These are phyloP conservation scores for Cyberlindnera misumaiensis DNA, from an alignment of 805 yeast species.

Conservation along the genomic window DNA sequence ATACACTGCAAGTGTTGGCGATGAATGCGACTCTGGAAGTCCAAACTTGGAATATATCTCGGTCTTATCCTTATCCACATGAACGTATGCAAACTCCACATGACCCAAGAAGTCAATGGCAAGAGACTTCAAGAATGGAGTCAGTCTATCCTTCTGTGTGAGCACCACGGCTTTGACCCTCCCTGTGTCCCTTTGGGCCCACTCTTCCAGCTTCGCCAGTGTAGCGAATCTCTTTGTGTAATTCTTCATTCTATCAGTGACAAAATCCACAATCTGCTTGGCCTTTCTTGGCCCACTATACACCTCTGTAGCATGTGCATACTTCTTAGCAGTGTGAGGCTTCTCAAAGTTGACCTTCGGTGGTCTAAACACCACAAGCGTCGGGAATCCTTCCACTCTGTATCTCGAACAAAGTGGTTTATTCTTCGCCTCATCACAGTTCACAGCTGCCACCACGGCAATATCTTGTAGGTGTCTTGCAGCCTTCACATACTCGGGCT, in stretches of 20 bases:
- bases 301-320: slow-evolving; percentile 44
- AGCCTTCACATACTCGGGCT: slow-evolving; percentile 56
- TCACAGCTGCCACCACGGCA: slow-evolving; percentile 70
- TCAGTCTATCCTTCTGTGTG: slow-evolving; percentile 39
- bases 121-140: slow-evolving; percentile 55
- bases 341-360: slow-evolving; percentile 44
- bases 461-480: slow-evolving; percentile 52
- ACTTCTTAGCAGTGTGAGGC: slow-evolving; percentile 10
- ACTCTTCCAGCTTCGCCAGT: slow-evolving; percentile 26
- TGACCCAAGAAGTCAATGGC: slow-evolving; percentile 61
- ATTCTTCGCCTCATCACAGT: slow-evolving; percentile 71
- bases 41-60: slow-evolving; percentile 11
- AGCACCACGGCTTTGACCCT: slow-evolving; percentile 44
- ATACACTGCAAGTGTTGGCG: slow-evolving; percentile 12
- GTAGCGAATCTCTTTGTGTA: slow-evolving; percentile 48
- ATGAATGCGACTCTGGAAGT: slow-evolving; percentile 8
- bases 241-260: slow-evolving; percentile 55
- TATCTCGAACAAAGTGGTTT: slow-evolving; percentile 61
- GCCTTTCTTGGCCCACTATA: slow-evolving; percentile 58
- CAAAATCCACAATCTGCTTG: slow-evolving; percentile 46
- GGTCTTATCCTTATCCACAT: slow-evolving; percentile 21
- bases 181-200: slow-evolving; percentile 10
- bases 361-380: slow-evolving; percentile 76
- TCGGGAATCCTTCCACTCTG: slow-evolving; percentile 75
- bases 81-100: slow-evolving; percentile 41